A percentile compares a stretch with the other conserved stretches of the same genome.
These are phyloP conservation scores for Backusella australiensis DNA, from an alignment of 192 early-diverging fungal species.

Conservation along the genomic window DNA sequence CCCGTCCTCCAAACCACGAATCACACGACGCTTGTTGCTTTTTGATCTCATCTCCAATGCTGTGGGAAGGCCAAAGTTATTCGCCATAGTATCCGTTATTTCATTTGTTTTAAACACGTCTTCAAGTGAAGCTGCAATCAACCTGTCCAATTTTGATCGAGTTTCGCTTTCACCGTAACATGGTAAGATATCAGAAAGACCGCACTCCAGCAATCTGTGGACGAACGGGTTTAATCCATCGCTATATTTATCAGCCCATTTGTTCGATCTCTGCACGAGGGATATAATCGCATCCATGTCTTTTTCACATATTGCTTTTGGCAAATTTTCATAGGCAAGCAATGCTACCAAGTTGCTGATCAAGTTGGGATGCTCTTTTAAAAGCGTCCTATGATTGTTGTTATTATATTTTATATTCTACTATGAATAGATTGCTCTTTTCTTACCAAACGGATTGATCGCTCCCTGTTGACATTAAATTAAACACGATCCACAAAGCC, in stretches of 20 bases:
- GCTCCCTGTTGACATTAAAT: conserved; percentile 27
- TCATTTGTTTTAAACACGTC: not conserved
- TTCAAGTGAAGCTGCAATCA: not conserved
- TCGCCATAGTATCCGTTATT: not conserved
- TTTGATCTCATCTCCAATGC: conserved; percentile 1
- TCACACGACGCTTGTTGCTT: conserved; percentile 26
- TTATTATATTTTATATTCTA: not conserved
- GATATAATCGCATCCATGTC: conserved; percentile 28
- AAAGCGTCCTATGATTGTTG: not conserved
- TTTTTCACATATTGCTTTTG: conserved; percentile 6
- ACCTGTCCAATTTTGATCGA: not conserved
- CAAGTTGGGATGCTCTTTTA: conserved; percentile 18
- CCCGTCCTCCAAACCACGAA: conserved; percentile 30
- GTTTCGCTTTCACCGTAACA: too few relatives aligned
- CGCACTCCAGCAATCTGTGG: not conserved
- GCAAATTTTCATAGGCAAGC: conserved; percentile 14
- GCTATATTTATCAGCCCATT: not conserved
- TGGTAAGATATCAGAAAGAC: not conserved
- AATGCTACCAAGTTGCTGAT: conserved; percentile 2
- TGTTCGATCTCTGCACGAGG: conserved; percentile 28
- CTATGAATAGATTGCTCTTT: not conserved
- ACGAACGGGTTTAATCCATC: not conserved
- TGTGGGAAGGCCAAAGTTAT: conserved; percentile 16
- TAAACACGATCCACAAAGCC: conserved; percentile 28
- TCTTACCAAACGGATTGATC: conserved; percentile 26